Conservation (phyloP, 225 moss, liverwort and hornwort genomes). For the Pseudoscleropodium purum region DNA sequence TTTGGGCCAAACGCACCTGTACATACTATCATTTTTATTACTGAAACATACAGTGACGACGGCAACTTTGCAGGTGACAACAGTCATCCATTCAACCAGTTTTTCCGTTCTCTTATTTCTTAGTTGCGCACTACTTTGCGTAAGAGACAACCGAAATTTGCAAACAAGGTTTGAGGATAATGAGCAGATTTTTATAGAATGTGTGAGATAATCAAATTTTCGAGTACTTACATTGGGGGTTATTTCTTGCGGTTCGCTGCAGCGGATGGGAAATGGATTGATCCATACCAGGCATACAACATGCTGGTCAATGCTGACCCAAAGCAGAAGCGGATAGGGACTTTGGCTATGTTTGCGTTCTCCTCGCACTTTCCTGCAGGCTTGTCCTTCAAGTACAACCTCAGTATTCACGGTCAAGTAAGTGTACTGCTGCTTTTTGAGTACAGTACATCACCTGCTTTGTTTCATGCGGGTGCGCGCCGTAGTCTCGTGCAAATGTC, state of each 20-base stretch:
- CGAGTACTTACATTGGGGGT: background rate
- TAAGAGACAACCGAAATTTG: background rate
- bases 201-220: background rate
- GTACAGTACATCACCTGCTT: background rate
- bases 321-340: constrained; percentile 60
- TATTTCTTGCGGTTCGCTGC: constrained; percentile 13
- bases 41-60: constrained; percentile 46
- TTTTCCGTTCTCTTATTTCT: background rate
- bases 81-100: background rate
- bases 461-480: background rate
- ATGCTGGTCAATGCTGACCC: constrained; percentile 58
- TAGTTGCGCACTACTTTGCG: background rate
- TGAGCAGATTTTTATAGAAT: background rate
- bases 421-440: background rate
- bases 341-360: constrained; percentile 71
- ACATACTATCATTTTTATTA: constrained; percentile 74
- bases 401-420: constrained; percentile 74
- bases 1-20: constrained; percentile 70
- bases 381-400: constrained; percentile 57
- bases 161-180: background rate
- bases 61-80: constrained; percentile 42
- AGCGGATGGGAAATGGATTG: constrained; percentile 76
- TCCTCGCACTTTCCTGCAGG: constrained; percentile 74
- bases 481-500: background rate
- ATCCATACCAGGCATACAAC: constrained; percentile 59